Evolutionary conservation across 768 basidiomycete species (phyloP), one percentile per base, ranked within the genome.

Genomic region (Russula ochroleuca): DNA sequence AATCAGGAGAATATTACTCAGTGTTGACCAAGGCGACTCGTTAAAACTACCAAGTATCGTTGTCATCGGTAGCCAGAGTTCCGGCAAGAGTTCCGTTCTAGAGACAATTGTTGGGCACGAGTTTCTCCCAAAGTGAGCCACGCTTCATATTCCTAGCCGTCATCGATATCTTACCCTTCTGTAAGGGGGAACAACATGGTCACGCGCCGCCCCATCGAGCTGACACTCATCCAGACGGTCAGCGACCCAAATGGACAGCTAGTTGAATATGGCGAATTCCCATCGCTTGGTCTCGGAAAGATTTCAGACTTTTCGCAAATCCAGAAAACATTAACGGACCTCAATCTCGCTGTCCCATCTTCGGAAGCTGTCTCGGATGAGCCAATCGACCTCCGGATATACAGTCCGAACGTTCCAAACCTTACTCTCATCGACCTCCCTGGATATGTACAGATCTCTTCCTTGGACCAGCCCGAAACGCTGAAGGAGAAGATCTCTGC

Each of bases 61-160:
- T 48, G 97, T 98, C 52, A 91, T 99, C 66, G 97, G 97, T 13
- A 96, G 93, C 73, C 97, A 99, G 78, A 97, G 94, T 74, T 95
- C 93, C 2, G 97, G 97, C 13, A 99, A 99, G 80, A 98, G 94
- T 70, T 95, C 93, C 31, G 97, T 99, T 0, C 77, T 99, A 64
- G 97, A 99, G 75, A 89, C 97, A 6, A 91, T 99, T 64, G 97
- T 99, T 33, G 97, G 97, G 0, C 93, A 97, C 63, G 94, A 98
- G 74, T 99, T 99, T 73, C 78, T 99, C 40, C 97, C 97, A 25
- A 99, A 99, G 96, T 98, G 71, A 67, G 93, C 81, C 2, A n/a
- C 14, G 11, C 41, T 41, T 23, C n/a, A 17, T 41, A 15, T 43
- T 25, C 14, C 8, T 5, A 7, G 15, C 41, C 17, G n/a, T 47